Evolutionary conservation across 441 rosid species (phyloP).

Genomic region (Populus hybrid): DNA sequence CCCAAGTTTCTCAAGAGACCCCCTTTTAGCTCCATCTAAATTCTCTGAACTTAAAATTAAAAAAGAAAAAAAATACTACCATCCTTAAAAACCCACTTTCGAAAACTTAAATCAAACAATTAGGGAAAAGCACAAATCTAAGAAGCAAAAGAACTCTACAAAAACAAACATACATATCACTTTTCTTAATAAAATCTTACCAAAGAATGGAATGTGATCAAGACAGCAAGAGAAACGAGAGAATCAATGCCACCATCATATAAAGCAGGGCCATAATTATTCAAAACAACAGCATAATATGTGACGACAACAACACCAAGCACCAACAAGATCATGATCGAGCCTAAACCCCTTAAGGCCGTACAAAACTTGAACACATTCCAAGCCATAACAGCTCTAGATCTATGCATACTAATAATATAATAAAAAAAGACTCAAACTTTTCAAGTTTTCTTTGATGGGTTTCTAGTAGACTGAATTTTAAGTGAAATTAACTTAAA

Average conservation of each 20-base stretch:
- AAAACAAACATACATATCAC: neutral
- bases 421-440: neutral
- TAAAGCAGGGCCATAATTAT: conserved; percentile 75
- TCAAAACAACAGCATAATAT: conserved; percentile 84
- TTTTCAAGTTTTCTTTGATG: conserved; percentile 2
- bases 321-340: too few relatives aligned
- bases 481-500: neutral
- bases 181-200: conserved; percentile 33
- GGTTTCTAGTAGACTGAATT: neutral
- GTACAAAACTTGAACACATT: too few relatives aligned
- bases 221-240: conserved; percentile 45
- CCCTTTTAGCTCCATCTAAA: neutral
- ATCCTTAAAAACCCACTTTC: neutral
- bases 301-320: conserved; percentile 91
- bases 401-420: too few relatives aligned
- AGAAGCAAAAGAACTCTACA: neutral
- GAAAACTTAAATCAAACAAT: neutral
- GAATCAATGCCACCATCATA: conserved; percentile 60
- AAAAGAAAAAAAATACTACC: neutral
- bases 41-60: neutral
- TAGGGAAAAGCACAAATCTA: neutral
- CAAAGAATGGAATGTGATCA: conserved; percentile 72
- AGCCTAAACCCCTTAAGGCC: too few relatives aligned
- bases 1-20: neutral
- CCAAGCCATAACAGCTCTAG: too few relatives aligned